phyloP scores from a whole-genome alignment of 148 eudicot genomes.

The Limonium bicolor region DNA sequence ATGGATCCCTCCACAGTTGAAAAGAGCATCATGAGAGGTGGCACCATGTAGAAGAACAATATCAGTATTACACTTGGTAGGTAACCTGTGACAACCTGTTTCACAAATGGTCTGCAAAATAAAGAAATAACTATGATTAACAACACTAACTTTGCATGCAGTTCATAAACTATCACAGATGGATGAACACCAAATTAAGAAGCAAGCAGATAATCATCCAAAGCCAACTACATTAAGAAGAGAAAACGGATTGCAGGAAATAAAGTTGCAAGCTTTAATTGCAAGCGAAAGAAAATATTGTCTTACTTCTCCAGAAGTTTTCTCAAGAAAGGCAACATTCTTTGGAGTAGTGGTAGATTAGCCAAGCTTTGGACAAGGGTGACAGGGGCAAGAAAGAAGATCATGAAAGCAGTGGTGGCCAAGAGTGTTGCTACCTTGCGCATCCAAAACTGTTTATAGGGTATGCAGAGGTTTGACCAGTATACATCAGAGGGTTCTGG shows the following conservation, averaged over 20 bases:
- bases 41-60: slow-evolving; percentile 51
- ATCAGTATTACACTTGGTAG: slow-evolving; percentile 84
- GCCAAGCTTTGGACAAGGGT: slow-evolving; percentile 69
- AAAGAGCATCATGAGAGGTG: slow-evolving; percentile 70
- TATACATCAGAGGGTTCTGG: slow-evolving; percentile 81
- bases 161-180: too few species aligned
- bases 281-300: neutral
- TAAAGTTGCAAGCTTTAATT: neutral
- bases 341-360: slow-evolving; percentile 35
- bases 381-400: slow-evolving; percentile 64
- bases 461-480: slow-evolving; percentile 74
- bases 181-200: too few species aligned
- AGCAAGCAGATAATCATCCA: too few species aligned
- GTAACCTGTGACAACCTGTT: slow-evolving; percentile 67
- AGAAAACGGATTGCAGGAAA: too few species aligned
- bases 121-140: too few species aligned
- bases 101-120: slow-evolving; percentile 34
- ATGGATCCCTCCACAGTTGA: slow-evolving; percentile 85
- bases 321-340: slow-evolving; percentile 45
- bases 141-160: too few species aligned
- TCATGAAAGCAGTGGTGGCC: slow-evolving; percentile 50
- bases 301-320: slow-evolving; percentile 46
- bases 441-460: slow-evolving; percentile 73
- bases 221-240: too few species aligned
- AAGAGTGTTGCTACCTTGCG: slow-evolving; percentile 54